Base-by-base conservation (phyloP, 202 grass and related monocot species). In the Dendrocalamus latiflorus region DNA sequence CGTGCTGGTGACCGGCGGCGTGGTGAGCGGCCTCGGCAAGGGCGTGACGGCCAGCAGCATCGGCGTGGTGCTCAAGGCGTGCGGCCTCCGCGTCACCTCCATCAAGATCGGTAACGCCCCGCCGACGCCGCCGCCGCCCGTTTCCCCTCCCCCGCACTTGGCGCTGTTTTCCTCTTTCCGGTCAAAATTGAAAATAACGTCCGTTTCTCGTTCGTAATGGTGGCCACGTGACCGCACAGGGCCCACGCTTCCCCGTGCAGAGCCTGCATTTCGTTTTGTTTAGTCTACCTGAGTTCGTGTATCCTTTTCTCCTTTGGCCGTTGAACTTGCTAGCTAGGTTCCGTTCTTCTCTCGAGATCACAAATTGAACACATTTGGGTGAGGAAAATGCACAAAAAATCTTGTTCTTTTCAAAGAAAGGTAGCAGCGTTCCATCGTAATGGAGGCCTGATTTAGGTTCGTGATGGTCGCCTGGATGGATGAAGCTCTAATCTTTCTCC, bases 1-100 rank as follows among this genome's bases (percentile, higher is more conserved):
- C 54, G 94, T 97, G 24, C 74, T 94, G 78, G 94, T 97, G 70
- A 94, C 94, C 10, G 94, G 91, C 59, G 94, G 94, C 45, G 94
- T 97, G 72, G 85, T 94, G 74, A 97, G 94, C 69, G 94, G 94
- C 2, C 85, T 97, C 22, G 94, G 94, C 24, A 97, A 97, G 79
- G 94, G 94, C 66, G 94, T 97, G 4, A 97, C 94, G 28, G 94
- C 94, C 1, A 97, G 94, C 85, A 94, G 94, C 81, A 90, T 97
- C 74, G 94, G 94, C 49, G 89, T 97, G 72, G 30, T 97, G 33
- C 94, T 97, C 88, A 97, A 89, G 80, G 84, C 72, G n/a, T 92
- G 91, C 86, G 94, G 94, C 64, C 70, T 97, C 74, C 94, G 91
- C 61, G 74, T 97, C 89, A 97, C 94, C 75, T 92, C 86, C 84